phyloP scores from a whole-genome alignment of 805 yeast species.

The Wickerhamiella allomyrinae region DNA sequence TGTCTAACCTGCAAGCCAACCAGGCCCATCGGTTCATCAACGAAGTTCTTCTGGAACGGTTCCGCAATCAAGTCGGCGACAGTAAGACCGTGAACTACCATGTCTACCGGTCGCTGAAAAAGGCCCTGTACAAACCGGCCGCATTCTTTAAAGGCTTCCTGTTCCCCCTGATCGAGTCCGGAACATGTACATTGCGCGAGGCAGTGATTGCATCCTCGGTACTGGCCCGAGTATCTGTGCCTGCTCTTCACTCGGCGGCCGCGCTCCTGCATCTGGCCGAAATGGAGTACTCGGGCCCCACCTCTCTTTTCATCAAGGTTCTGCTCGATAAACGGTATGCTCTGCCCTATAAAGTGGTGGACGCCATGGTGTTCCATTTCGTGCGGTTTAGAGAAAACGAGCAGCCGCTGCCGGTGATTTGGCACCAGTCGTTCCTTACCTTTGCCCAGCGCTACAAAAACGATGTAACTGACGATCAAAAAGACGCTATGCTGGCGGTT shows the following conservation, averaged over 20 bases:
- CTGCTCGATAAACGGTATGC: slow-evolving; percentile 91
- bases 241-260: slow-evolving; percentile 90
- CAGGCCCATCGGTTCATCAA: slow-evolving; percentile 80
- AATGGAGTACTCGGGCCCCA: slow-evolving; percentile 74
- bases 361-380: slow-evolving; percentile 85
- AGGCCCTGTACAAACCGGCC: slow-evolving; percentile 89
- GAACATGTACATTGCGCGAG: slow-evolving; percentile 72
- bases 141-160: slow-evolving; percentile 95
- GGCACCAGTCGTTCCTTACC: slow-evolving; percentile 93
- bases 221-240: slow-evolving; percentile 75
- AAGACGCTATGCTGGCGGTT: slow-evolving; percentile 85
- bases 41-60: slow-evolving; percentile 27
- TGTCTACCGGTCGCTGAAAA: slow-evolving; percentile 79
- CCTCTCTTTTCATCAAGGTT: slow-evolving; percentile 78
- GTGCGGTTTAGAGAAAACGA: slow-evolving; percentile 57
- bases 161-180: slow-evolving; percentile 78
- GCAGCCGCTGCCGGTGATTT: slow-evolving; percentile 73
- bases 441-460: slow-evolving; percentile 94
- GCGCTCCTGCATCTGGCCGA: slow-evolving; percentile 77
- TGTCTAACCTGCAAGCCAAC: slow-evolving; percentile 72
- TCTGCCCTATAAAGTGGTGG: slow-evolving; percentile 89
- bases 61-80: slow-evolving; percentile 27
- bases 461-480: slow-evolving; percentile 96
- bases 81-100: slow-evolving; percentile 68
- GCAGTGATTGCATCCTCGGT: slow-evolving; percentile 93